Base-by-base conservation (phyloP, 163 green algal species). In the Chlorella variabilis region DNA sequence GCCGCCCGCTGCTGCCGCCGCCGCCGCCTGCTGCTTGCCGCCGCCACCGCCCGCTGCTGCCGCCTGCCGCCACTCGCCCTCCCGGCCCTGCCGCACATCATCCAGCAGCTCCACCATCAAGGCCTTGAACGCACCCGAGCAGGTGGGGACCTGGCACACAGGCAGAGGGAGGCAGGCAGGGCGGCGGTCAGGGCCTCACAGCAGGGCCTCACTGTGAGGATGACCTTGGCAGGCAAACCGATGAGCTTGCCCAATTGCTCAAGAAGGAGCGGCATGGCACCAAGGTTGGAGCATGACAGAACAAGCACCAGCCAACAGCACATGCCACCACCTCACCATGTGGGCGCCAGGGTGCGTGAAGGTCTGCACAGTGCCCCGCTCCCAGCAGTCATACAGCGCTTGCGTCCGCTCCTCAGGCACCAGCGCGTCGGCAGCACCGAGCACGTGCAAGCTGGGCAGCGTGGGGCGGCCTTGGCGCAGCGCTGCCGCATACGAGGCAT, bases 281-380 rank as follows among this genome's bases (percentile, higher is more conserved):
- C n/a, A n/a, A n/a, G n/a, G n/a, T n/a, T n/a, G n/a, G n/a, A n/a
- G n/a, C n/a, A n/a, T n/a, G n/a, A n/a, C n/a, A n/a, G n/a, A n/a
- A n/a, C n/a, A n/a, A n/a, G n/a, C n/a, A n/a, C n/a, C n/a, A n/a
- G n/a, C n/a, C n/a, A n/a, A n/a, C n/a, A n/a, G n/a, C n/a, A n/a
- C n/a, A n/a, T n/a, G n/a, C n/a, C n/a, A n/a, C n/a, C n/a, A n/a
- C n/a, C n/a, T n/a, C 62, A 94, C 80, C 82, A 91, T 87, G 82
- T 94, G 91, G 0, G 76, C 89, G 18, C 91, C 89, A n/a, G 65
- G 31, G 68, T 91, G 85, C 15, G 27, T 17, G 7, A 75, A 87
- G 25, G 38, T 25, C 21, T 51, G 21, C 71, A 68, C n/a, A 25
- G 6, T 27, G 38, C 25, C 74, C 3, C 29, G 25, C 5, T 42